These are phyloP conservation scores for Lentinula detonsa DNA, from an alignment of 768 basidiomycete species.

Conservation along the genomic window DNA sequence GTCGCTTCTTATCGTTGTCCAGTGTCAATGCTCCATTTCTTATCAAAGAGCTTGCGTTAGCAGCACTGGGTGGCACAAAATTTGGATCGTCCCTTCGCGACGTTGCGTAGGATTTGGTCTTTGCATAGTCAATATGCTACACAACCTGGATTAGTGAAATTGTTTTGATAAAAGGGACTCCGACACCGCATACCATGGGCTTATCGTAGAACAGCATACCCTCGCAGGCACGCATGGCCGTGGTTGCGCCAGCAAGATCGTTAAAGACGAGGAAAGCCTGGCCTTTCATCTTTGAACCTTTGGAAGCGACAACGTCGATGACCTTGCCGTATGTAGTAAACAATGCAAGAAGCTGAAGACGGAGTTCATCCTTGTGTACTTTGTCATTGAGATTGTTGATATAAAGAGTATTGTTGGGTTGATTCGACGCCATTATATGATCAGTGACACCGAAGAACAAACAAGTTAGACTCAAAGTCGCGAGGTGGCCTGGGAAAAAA, in stretches of 20 bases:
- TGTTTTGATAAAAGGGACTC: neutral
- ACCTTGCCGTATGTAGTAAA: conserved; percentile 93
- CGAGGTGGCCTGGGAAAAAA: neutral
- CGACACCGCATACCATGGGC: conserved; percentile 58
- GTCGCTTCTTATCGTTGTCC: conserved; percentile 50
- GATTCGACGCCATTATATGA: conserved; percentile 29
- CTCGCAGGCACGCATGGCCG: conserved; percentile 88
- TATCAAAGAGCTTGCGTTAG: conserved; percentile 45
- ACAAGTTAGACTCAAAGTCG: conserved; percentile 7
- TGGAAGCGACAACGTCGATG: conserved; percentile 89
- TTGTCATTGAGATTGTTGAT: conserved; percentile 92
- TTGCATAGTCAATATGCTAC: conserved; percentile 90
- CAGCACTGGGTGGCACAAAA: conserved; percentile 69
- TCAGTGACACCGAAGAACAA: neutral
- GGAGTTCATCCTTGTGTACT: conserved; percentile 86
- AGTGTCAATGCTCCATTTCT: conserved; percentile 25
- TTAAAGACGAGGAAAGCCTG: conserved; percentile 96
- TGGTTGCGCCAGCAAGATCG: conserved; percentile 85
- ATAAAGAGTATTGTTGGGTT: conserved; percentile 87
- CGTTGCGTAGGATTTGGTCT: conserved; percentile 83
- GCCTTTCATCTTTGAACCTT: conserved; percentile 80
- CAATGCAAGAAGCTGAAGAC: conserved; percentile 74
- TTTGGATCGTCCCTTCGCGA: conserved; percentile 71
- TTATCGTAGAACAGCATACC: conserved; percentile 94
- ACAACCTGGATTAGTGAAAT: neutral